These are phyloP conservation scores for Dioscorea alata DNA, from an alignment of 106 monocot genomes.

Conservation along the genomic window DNA sequence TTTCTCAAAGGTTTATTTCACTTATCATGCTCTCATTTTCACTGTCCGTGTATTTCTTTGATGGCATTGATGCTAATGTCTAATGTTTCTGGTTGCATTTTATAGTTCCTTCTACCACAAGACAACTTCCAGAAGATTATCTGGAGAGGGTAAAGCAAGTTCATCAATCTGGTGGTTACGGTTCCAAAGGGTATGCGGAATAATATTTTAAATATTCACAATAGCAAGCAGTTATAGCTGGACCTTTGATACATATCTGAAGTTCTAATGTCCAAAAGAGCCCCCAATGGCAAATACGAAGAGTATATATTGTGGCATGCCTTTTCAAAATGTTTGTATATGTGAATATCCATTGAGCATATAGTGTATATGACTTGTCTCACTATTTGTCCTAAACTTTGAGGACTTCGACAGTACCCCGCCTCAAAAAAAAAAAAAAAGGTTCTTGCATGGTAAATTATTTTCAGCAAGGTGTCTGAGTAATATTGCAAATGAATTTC, in stretches of 20 bases:
- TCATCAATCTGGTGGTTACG: slow-evolving; percentile 90
- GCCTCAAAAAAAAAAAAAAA: no score
- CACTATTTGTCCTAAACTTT: no score
- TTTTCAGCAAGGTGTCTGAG: no score
- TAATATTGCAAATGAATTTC: no score
- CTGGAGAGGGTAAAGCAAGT: slow-evolving; percentile 66
- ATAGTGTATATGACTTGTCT: no score
- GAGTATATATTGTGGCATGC: no score
- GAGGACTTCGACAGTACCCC: no score
- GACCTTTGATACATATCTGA: no score
- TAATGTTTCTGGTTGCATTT: background rate
- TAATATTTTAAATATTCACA: background rate
- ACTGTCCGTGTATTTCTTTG: background rate
- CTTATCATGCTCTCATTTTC: background rate
- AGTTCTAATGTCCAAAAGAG: no score
- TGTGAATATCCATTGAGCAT: background rate
- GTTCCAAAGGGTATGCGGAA: slow-evolving; percentile 77
- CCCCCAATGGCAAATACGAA: no score
- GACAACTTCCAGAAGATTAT: slow-evolving; percentile 78
- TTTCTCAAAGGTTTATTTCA: slow-evolving; percentile 65
- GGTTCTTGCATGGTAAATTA: background rate
- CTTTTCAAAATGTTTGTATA: background rate
- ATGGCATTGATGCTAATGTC: background rate
- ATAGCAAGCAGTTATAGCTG: no score
- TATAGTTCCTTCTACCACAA: slow-evolving; percentile 81